Base-by-base conservation (phyloP, 129 eudicot genomes). In the Flaveria trinervia region DNA sequence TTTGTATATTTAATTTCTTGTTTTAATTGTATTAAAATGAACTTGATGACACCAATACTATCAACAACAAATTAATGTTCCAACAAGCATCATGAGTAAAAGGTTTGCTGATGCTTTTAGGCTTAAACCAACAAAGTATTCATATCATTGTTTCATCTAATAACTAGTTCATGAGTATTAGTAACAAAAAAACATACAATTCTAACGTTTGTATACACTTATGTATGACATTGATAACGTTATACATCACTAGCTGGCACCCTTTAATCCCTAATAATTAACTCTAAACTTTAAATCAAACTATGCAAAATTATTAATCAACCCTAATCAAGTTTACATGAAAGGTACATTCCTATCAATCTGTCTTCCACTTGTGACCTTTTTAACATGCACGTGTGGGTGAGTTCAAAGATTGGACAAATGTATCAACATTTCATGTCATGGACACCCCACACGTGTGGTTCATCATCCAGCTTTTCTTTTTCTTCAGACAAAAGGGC, bases 401-500 rank as follows among this genome's bases (percentile, higher is more conserved):
- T 65, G 28, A 66, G 69, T 67, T 61, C 30, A 74, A 73, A 68
- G 71, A 71, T 77, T 75, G 52, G 83, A 84, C 88, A 88, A 77
- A 77, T 17, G 81, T 84, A 81, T 85, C 88, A 83, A 66, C 77
- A 48, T 77, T 81, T 65, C 67, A 84, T 54, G 16, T 41, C 13
- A 55, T 72, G 88, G 65, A 86, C 83, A 78, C 72, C 72, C 85
- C 89, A 86, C 92, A 91, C 94, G 88, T 86, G 90, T 86, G 92
- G 71, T 51, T 52, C 70, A 44, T 71, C 71, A 73, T 74, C 83
- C 66, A 44, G 14, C 83, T 65, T 72, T 60, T 41, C 72, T 79
- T 76, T 70, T 36, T 51, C 64, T 55, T 76, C 72, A 54, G 71
- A 74, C 79, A 66, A 66, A 79, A 17, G 75, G 75, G 55, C 74